Evolutionary conservation across 768 basidiomycete species (phyloP), one percentile per base, ranked within the genome.

Genomic region (Crassisporium funariophilum): DNA sequence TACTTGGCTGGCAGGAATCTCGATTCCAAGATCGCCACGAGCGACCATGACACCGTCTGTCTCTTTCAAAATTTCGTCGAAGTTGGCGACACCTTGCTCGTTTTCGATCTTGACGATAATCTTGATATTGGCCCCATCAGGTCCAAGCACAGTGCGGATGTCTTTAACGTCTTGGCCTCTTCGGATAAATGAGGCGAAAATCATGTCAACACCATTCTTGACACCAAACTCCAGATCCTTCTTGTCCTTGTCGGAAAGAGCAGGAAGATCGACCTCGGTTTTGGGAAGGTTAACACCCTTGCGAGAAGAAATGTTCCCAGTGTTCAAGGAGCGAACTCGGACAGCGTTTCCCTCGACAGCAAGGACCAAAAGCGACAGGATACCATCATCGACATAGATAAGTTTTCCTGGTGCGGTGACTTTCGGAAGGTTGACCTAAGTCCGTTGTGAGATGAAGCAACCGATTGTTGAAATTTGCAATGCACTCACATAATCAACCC

Each of bases 61-160:
- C 67, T 88, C 97, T 60, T 79, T 84, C 60, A 99, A 69, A 61
- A 99, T 99, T 71, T 98, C 95, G 70, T 98, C 97, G 73, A 99
- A 99, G 81, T 98, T 98, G 59, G 85, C 83, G 36, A 99, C 91
- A 68, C 97, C 97, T 72, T 99, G 97, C 69, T 98, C 91, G 72
- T 99, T 99, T 73, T 99, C 97, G 56, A 99, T 98, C 74, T 99
- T 99, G 73, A 95, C 94, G 57, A 99, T 98, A 68, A 99, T 93
- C 73, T 98, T 98, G 79, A 99, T 94, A 73, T 73, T 86, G 45
- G 92, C 89, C 47, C 97, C 97, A 41, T 93, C 94, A 24, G 95
- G 86, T 38, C 97, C 97, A 55, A 99, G 85, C 52, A 95, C 91
- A 40, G 83, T 78, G 55, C 94, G 88, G 67, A 99, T 98, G 60